Evolutionary conservation across 2,329 filamentous ascomycete species (phyloP).

Genomic region (Aureobasidium leucospermi): DNA sequence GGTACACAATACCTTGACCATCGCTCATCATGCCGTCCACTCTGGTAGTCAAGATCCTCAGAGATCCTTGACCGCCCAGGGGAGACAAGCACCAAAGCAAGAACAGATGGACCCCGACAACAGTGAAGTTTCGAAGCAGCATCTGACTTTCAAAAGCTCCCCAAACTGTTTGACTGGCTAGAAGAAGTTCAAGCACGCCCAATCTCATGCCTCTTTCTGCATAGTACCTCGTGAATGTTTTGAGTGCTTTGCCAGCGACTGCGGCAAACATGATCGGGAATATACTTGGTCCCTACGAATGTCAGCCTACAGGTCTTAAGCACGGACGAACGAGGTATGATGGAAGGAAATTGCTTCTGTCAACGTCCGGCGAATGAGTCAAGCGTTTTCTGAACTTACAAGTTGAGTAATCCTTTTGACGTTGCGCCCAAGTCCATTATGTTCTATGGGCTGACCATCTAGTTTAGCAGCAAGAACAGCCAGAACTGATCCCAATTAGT

Average conservation of each 20-base stretch:
- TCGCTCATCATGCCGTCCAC: neutral
- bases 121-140: conserved; percentile 23
- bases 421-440: conserved; percentile 23
- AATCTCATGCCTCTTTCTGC: conserved; percentile 28
- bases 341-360: too few relatives aligned
- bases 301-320: neutral
- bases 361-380: too few relatives aligned
- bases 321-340: neutral
- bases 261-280: conserved; percentile 32
- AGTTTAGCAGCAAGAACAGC: conserved; percentile 22
- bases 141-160: conserved; percentile 30
- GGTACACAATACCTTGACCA: conserved; percentile 21
- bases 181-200: conserved; percentile 27
- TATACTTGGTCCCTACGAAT: conserved; percentile 25
- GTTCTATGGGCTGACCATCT: conserved; percentile 23
- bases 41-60: conserved; percentile 24
- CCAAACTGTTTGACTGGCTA: conserved; percentile 33
- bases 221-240: conserved; percentile 29
- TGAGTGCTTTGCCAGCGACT: conserved; percentile 28
- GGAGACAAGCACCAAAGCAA: conserved; percentile 32
- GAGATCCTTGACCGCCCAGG: conserved; percentile 30
- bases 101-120: conserved; percentile 27
- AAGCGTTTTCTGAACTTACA: conserved; percentile 14
- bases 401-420: conserved; percentile 24
- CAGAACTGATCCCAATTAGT: conserved; percentile 20